Base-by-base conservation (phyloP, 2,329 filamentous ascomycete genomes). In the Juglanconis oblonga region DNA sequence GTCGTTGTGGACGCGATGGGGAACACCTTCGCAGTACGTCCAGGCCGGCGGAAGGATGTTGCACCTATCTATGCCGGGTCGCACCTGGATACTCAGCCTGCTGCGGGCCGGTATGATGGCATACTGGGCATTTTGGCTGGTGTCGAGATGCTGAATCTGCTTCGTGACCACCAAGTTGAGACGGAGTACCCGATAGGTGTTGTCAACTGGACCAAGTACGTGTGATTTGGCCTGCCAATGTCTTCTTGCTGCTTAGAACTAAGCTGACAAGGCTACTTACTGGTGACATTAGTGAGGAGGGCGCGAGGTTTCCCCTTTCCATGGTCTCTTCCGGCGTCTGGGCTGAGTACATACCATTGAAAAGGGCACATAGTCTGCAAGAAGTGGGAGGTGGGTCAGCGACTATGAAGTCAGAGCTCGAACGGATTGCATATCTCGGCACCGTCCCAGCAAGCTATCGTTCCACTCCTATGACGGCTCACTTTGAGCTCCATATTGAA, bases 401-500 rank as follows among this genome's bases (percentile, higher is more conserved):
- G 33, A 89, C 85, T 10, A 85, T 89, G 80, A 87, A 81, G 66
- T 82, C 78, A 0, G 89, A 92, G 62, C 80, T 95, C 0, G 77
- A 89, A 68, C 81, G 88, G 13, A 92, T 92, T 54, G 86, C 87
- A 0, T 92, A 90, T 64, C 74, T 91, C 0, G 90, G 90, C 13
- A 65, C 73, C 0, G 73, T 79, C 0, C 79, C 81, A 8, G 83
- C 83, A 29, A 85, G 79, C 56, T 79, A 88, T 70, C 77, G 81
- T 63, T 76, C 79, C 36, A 84, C 81, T 14, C 88, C 88, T 0
- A 85, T 92, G 74, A 88, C 84, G 0, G 90, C 89, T 0, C 90
- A 94, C 71, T 93, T 94, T 67, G 90, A 94, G 72, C 79, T 95
- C 9, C 91, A 95, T 69, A 94, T 94, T 56, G 91, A 96, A 71